Evolutionary conservation across 768 basidiomycete genomes (phyloP), one percentile per base, ranked within the genome.

Genomic region (Tylopilus intermedius): DNA sequence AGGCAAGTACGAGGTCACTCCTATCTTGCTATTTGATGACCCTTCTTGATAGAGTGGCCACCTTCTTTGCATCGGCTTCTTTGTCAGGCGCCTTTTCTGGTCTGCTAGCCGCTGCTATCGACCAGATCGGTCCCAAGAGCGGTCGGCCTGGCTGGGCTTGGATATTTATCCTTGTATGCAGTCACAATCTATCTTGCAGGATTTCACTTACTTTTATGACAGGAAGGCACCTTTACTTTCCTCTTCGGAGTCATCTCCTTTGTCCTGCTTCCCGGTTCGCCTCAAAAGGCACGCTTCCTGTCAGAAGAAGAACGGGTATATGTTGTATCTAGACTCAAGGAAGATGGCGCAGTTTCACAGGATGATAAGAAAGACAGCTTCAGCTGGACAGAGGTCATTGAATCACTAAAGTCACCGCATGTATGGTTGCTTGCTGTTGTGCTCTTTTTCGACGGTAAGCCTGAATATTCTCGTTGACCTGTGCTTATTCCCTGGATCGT

Each of bases 191-290:
- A 1, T 2, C 8, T 39, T 26, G 2, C 21, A 8, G 42, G 11
- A 2, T 35, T 22, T 15, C 7, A 29, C 50, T 51, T n/a, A 51
- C 21, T 5, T 3, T 21, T 2, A 29, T 35, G 27, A 26, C 35
- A 73, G 67, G 80, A 88, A 66, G 87, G 87, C 1, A 67, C 78
- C 2, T 81, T 89, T 66, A 86, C 86, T 0, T 69, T 80, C 51
- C 44, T 78, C 2, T 80, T 84, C 54, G 88, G 85, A 7, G 30
- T 79, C 4, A 27, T 65, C 2, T 72, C 79, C 0, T 84, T 75
- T 71, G 70, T 75, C 57, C 50, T 84, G 38, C 69, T 82, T 41
- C 77, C 82, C 8, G 59, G 64, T 39, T 71, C 75, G 0, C 76
- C 80, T 4, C 61, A 57, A 5, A 66, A 69, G 13, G 76, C 80